Conservation (phyloP, 164 flowering plant genomes). For the Stephania yunnanensis region DNA sequence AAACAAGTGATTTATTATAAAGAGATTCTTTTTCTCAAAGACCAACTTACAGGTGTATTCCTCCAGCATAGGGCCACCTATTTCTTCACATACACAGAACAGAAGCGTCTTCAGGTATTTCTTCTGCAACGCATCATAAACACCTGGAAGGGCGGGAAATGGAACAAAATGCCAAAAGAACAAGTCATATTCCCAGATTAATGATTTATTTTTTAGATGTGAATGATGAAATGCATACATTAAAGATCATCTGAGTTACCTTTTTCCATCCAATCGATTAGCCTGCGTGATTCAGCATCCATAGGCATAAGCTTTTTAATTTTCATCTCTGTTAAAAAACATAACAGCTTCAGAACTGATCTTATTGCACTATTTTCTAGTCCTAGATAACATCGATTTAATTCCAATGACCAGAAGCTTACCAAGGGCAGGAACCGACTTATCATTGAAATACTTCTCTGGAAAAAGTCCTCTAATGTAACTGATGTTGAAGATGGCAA, state of each 20-base stretch:
- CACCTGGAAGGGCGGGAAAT: conserved; percentile 44
- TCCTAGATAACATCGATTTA: neutral
- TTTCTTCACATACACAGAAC: conserved; percentile 76
- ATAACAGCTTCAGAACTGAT: neutral
- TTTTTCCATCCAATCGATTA: conserved; percentile 98
- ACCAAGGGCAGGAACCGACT: conserved; percentile 93
- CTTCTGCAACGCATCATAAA: conserved; percentile 84
- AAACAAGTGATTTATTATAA: neutral
- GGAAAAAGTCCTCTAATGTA: conserved; percentile 95
- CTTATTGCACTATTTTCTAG: neutral
- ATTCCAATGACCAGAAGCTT: conserved; percentile 10
- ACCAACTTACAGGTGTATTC: conserved; percentile 74
- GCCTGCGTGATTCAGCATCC: conserved; percentile 89
- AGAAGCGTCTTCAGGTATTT: conserved; percentile 81
- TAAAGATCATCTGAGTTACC: conserved; percentile 25
- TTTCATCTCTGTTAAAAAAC: conserved; percentile 63
- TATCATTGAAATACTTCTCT: conserved; percentile 88
- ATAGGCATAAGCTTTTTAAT: conserved; percentile 93
- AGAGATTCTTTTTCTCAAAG: neutral
- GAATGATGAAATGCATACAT: neutral
- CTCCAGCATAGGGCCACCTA: conserved; percentile 87
- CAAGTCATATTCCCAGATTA: too few species aligned
- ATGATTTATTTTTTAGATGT: neutral
- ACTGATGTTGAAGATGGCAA: conserved; percentile 92
- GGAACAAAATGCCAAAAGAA: neutral